phyloP scores from a whole-genome alignment of 2,329 filamentous ascomycete species.

The Xylaria sp. region DNA sequence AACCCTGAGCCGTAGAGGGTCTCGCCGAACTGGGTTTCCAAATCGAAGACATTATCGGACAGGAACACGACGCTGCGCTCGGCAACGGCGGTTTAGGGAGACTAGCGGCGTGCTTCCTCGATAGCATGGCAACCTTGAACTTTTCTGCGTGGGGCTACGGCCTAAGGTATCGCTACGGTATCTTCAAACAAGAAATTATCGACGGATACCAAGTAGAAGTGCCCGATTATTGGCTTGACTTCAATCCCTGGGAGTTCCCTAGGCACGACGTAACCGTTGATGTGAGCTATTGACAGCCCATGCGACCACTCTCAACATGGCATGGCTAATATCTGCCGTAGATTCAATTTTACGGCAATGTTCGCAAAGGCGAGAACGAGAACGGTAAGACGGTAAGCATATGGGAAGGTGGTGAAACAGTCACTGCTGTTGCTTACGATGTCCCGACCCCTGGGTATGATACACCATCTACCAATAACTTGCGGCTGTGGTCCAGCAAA shows the following conservation, averaged over 20 bases:
- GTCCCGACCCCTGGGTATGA: constrained; percentile 89
- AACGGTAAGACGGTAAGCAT: constrained; percentile 74
- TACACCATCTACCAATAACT: constrained; percentile 92
- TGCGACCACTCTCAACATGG: background rate
- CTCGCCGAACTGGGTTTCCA: constrained; percentile 90
- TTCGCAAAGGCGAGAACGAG: constrained; percentile 75
- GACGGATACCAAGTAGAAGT: constrained; percentile 98
- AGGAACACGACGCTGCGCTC: constrained; percentile 95
- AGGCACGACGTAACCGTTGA: constrained; percentile 94
- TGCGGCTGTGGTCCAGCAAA: constrained; percentile 97
- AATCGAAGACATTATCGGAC: constrained; percentile 91
- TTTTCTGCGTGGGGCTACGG: constrained; percentile 98
- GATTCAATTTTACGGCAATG: constrained; percentile 93
- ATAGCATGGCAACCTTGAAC: constrained; percentile 92
- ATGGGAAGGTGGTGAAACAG: constrained; percentile 94
- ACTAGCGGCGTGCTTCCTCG: constrained; percentile 94
- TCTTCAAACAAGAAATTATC: constrained; percentile 99
- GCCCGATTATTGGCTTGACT: constrained; percentile 98
- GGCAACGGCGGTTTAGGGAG: constrained; percentile 96
- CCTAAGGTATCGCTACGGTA: constrained; percentile 91
- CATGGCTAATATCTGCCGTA: constrained; percentile 32
- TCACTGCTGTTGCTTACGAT: constrained; percentile 92
- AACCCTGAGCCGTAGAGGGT: constrained; percentile 63
- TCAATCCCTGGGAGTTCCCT: constrained; percentile 99
- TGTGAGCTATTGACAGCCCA: constrained; percentile 49